Base-by-base conservation (phyloP, 1,284 basidiomycete genomes). In the Moesziomyces sp. region DNA sequence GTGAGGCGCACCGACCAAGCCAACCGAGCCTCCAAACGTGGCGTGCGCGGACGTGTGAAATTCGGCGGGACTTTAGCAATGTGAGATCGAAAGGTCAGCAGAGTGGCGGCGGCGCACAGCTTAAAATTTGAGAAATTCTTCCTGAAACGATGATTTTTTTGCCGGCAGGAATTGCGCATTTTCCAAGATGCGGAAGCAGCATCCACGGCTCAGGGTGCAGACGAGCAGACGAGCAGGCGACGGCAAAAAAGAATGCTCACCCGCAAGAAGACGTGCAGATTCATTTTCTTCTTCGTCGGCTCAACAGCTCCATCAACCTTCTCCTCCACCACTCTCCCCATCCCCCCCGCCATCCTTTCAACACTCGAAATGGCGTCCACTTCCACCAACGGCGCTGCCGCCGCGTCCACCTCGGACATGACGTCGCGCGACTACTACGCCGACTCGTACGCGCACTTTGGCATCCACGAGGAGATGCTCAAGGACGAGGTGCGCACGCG, bases 401-500 rank as follows among this genome's bases (percentile, higher is more conserved):
- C 66, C 42, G 59, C 62, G 7, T 45, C 58, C n/a, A 67, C 73
- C 50, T 54, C 30, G 56, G 69, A 77, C 48, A 82, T 82, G 80
- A 82, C 80, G 13, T 81, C 79, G 55, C 63, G 61, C 45, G 80
- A 82, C 69, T 82, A 82, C 73, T 83, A 83, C 62, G 82, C 82
- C 53, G 81, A 84, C 70, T 84, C 81, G 43, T 83, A 84, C 58
- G 82, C 81, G 10, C 81, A 83, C 66, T 83, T 83, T 66, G 82
- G 82, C 28, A 84, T 84, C 47, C 82, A 83, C 66, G 82, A 83
- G 87, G 97, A 99, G 87, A 99, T 99, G 97, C 87, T 99, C 85
- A 99, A 99, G 87, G 97, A 99, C 86, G 87, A 88, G 57, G 94
- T 99, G 74, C 92, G 97, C 73, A 99, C 97, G 45, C 90, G 93